Conservation (phyloP, 345 rosid genomes). For the Linum lewisii region DNA sequence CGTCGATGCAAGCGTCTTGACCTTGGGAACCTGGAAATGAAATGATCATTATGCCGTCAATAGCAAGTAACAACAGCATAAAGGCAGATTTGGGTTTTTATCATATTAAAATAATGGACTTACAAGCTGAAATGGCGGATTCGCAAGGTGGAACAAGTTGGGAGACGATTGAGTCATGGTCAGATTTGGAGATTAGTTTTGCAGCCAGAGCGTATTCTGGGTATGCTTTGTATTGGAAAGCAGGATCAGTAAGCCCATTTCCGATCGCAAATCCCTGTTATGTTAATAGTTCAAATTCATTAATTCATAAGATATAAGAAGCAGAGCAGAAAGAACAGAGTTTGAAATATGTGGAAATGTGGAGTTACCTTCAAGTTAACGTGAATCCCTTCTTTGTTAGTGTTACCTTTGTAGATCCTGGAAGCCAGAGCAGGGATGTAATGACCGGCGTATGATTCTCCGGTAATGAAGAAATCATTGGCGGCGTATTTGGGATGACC, state of each 20-base stretch:
- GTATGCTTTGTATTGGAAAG: not conserved
- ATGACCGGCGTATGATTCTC: slow-evolving; percentile 99
- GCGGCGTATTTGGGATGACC: slow-evolving; percentile 46
- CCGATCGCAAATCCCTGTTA: slow-evolving; percentile 94
- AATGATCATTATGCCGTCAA: not conserved
- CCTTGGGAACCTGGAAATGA: slow-evolving; percentile 23
- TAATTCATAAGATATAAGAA: too few species aligned
- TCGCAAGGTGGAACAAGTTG: not conserved
- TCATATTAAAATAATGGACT: too few species aligned
- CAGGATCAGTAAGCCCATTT: slow-evolving; percentile 47
- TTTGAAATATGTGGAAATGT: too few species aligned
- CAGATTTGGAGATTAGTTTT: not conserved
- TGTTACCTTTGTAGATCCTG: slow-evolving; percentile 56
- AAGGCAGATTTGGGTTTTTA: too few species aligned
- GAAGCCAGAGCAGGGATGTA: slow-evolving; percentile 18
- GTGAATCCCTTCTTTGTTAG: slow-evolving; percentile 57
- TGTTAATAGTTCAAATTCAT: not conserved
- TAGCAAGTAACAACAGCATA: not conserved
- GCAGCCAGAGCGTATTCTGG: not conserved
- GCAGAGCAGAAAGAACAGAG: too few species aligned
- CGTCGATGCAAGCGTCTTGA: not conserved
- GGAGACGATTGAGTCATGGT: not conserved
- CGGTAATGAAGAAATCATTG: slow-evolving; percentile 78
- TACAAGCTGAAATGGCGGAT: not conserved
- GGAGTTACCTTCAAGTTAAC: slow-evolving; percentile 61